These are phyloP conservation scores for Coleophoma eucalyptorum DNA, from an alignment of 2,329 filamentous ascomycete genomes.

Conservation along the genomic window DNA sequence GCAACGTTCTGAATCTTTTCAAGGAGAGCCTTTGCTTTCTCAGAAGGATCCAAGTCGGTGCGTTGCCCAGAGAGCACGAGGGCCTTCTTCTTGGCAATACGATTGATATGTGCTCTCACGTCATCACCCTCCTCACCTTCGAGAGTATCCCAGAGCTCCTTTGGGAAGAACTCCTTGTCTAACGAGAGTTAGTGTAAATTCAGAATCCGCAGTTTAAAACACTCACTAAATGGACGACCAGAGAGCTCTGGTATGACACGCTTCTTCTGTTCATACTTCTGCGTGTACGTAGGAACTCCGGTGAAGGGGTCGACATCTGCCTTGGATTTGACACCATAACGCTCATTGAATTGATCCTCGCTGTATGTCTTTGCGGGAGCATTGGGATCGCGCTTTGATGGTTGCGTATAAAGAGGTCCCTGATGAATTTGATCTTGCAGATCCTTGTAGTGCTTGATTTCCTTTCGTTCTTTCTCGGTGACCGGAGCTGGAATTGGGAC, in stretches of 20 bases:
- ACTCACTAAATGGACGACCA: conserved; percentile 50
- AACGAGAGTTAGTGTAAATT: not conserved
- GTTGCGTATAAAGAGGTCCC: conserved; percentile 49
- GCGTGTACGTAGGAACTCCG: conserved; percentile 56
- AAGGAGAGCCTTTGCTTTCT: conserved; percentile 26
- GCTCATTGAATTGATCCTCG: conserved; percentile 31
- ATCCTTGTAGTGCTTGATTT: conserved; percentile 44
- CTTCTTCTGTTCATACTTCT: conserved; percentile 53
- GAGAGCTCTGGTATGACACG: conserved; percentile 49
- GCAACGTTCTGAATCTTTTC: conserved; percentile 21
- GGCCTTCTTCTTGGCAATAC: conserved; percentile 26
- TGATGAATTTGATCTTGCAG: conserved; percentile 53
- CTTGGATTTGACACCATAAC: conserved; percentile 24
- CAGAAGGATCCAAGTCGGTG: conserved; percentile 9
- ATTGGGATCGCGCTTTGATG: conserved; percentile 27
- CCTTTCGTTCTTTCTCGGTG: conserved; percentile 37
- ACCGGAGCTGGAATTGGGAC: conserved; percentile 33
- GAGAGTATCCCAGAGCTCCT: conserved; percentile 51
- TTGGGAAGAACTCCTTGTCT: conserved; percentile 56
- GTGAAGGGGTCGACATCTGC: conserved; percentile 56
- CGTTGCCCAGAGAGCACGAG: conserved; percentile 17
- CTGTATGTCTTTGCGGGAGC: conserved; percentile 35
- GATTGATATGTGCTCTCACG: conserved; percentile 16
- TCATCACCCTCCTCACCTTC: conserved; percentile 30
- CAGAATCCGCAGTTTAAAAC: not conserved